phyloP scores from a whole-genome alignment of 176 grass and related monocot species.

The Chrysopogon serrulatus region DNA sequence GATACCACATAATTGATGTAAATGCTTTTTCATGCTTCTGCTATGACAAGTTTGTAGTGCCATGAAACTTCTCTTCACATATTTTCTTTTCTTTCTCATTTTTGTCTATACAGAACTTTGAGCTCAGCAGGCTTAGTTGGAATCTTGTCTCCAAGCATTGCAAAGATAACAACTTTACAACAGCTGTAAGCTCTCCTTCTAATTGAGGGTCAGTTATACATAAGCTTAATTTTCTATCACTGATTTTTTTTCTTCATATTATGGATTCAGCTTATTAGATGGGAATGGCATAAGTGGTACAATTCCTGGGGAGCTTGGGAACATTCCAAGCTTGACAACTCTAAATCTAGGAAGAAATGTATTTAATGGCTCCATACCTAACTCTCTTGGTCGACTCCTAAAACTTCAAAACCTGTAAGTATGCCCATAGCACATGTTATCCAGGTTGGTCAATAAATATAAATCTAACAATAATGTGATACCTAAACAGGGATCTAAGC shows the following conservation, averaged over 20 bases:
- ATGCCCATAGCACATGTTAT: background rate
- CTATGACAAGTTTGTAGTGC: background rate
- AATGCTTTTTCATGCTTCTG: background rate
- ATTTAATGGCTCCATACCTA: constrained; percentile 71
- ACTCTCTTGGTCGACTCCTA: constrained; percentile 54
- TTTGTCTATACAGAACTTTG: background rate
- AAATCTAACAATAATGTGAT: constrained; percentile 25
- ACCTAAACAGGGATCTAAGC: constrained; percentile 62
- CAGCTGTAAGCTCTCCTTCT: background rate
- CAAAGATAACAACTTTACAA: background rate
- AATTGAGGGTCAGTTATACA: background rate
- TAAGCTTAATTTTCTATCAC: background rate
- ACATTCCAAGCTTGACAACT: constrained; percentile 63
- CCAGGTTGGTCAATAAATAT: background rate
- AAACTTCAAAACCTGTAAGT: constrained; percentile 80
- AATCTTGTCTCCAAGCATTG: background rate
- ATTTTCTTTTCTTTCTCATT: background rate
- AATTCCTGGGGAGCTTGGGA: constrained; percentile 68
- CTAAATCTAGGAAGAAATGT: constrained; percentile 57
- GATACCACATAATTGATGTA: background rate
- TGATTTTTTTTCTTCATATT: background rate
- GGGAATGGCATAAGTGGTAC: constrained; percentile 66
- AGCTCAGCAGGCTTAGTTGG: background rate
- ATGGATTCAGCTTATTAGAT: constrained; percentile 51
- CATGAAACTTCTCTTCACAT: background rate